phyloP scores from a whole-genome alignment of 202 grass and related monocot genomes.

The Musa balbisiana region DNA sequence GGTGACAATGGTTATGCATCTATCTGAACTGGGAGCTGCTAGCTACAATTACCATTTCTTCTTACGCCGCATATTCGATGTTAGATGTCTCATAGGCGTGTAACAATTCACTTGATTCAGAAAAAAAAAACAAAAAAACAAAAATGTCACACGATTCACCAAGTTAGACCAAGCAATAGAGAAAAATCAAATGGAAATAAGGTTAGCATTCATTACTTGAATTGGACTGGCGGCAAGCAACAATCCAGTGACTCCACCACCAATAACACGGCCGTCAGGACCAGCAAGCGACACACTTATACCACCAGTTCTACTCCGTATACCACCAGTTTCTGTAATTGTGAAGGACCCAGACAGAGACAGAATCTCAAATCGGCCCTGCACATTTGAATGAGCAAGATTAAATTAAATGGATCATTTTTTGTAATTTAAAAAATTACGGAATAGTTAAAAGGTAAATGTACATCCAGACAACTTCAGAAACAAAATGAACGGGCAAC shows the following conservation, averaged over 20 bases:
- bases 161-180: too few relatives aligned
- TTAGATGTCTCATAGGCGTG: too few relatives aligned
- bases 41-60: too few relatives aligned
- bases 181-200: background rate
- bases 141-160: too few relatives aligned
- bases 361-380: conserved; percentile 90
- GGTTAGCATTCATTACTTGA: conserved; percentile 36
- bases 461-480: background rate
- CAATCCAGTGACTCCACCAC: conserved; percentile 64
- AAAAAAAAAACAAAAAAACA: too few relatives aligned
- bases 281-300: conserved; percentile 73
- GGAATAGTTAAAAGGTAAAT: background rate
- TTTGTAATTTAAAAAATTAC: background rate
- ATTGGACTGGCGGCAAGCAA: conserved; percentile 76
- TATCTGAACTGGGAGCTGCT: too few relatives aligned
- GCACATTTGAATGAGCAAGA: conserved; percentile 7
- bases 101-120: too few relatives aligned
- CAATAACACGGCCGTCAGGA: conserved; percentile 68
- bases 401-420: background rate
- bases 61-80: too few relatives aligned
- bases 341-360: conserved; percentile 78
- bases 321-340: conserved; percentile 53
- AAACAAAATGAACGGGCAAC: too few relatives aligned
- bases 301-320: conserved; percentile 51
- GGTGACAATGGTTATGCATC: too few relatives aligned